phyloP scores from a whole-genome alignment of 1,139 yeast genomes.

The Chernovozyma aurita region DNA sequence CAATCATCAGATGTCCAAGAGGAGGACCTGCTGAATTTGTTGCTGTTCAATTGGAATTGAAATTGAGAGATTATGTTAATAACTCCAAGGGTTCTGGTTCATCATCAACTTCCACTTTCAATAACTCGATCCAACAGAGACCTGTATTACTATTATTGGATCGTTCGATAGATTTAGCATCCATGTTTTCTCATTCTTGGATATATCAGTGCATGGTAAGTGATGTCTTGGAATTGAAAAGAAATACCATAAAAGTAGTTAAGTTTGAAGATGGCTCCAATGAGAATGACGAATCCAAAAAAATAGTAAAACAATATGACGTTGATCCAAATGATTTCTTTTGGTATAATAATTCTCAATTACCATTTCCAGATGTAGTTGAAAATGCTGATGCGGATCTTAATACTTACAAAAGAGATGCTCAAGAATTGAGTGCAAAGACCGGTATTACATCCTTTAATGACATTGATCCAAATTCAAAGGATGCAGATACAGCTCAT shows the following conservation, averaged over 20 bases:
- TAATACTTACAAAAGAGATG: constrained; percentile 77
- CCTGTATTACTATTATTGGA: constrained; percentile 80
- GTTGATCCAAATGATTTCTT: constrained; percentile 90
- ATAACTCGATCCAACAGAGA: constrained; percentile 41
- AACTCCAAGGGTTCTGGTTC: constrained; percentile 44
- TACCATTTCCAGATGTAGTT: constrained; percentile 97
- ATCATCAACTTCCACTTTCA: constrained; percentile 11
- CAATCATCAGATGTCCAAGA: constrained; percentile 84
- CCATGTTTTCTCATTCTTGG: constrained; percentile 98
- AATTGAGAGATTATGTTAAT: constrained; percentile 76
- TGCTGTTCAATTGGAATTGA: constrained; percentile 79
- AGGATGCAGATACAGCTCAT: constrained; percentile 62
- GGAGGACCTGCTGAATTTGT: constrained; percentile 96
- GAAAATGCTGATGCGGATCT: constrained; percentile 88
- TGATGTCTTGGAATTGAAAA: constrained; percentile 77
- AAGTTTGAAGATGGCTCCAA: constrained; percentile 20
- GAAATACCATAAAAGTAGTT: constrained; percentile 57
- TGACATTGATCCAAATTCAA: constrained; percentile 65
- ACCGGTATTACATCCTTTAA: constrained; percentile 70
- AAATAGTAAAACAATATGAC: constrained; percentile 60
- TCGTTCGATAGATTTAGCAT: constrained; percentile 82
- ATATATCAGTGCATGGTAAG: constrained; percentile 94
- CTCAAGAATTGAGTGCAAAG: constrained; percentile 74
- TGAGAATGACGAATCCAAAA: constrained; percentile 8
- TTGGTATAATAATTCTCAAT: constrained; percentile 78